Base-by-base conservation (phyloP, 1,139 yeast genomes). In the Yamadazyma taylorii region DNA sequence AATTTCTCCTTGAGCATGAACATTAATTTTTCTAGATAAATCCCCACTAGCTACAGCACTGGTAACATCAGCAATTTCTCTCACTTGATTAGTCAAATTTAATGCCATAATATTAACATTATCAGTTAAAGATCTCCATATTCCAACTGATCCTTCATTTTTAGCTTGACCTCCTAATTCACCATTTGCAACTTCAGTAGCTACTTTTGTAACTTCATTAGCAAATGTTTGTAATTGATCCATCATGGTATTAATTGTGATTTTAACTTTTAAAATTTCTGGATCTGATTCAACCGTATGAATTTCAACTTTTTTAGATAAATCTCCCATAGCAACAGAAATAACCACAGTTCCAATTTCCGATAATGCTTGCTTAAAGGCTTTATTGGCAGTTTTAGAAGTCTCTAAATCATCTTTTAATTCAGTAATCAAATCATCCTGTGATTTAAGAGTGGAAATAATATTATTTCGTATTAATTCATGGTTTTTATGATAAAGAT, bases 1-100 rank as follows among this genome's bases (percentile, higher is more conserved):
- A 48, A 84, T 85, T 61, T 84, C 94, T 32, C 94, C 94, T 54
- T 84, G 94, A 13, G 92, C 92, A 56, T 84, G 88, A 11, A 84
- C 92, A 55, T 83, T 83, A 57, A 85, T 83, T 53, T 84, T 84
- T 34, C 89, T 69, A 1, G 87, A 79, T 48, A 84, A 66, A 56
- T 84, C 94, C 47, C 94, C 94, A 43, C 79, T 73, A 2, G 92
- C 92, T 6, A 84, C 92, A 1, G 92, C 90, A 25, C 92, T 70
- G 5, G 95, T 86, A 31, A 86, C 95, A 54, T 85, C 95, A 23
- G 95, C 94, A 47, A 86, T 86, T 60, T 85, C 95, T 63, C 95
- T 73, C 26, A 75, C 80, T 63, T 86, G 95, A 60, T 84, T 84
- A 3, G 95, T 86, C 49, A 86, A 75, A 57, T 86, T 86, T 37